Evolutionary conservation across 2,329 filamentous ascomycete genomes (phyloP).

Genomic region (Aspergillus ochraceoroseus): DNA sequence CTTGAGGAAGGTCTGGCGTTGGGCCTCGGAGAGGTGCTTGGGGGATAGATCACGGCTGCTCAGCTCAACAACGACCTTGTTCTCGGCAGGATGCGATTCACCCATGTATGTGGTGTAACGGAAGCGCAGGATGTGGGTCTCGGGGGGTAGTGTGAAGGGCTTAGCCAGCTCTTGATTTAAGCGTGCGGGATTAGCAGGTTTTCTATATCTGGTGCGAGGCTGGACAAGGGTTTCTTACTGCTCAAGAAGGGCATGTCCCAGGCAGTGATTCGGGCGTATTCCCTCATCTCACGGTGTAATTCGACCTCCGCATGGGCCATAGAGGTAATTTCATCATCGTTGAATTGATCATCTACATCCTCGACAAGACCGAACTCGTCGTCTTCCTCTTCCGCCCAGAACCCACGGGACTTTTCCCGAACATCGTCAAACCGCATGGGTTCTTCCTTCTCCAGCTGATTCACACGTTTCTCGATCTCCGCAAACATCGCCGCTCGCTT

Average conservation of each 20-base stretch:
- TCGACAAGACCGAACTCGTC: slow-evolving; percentile 46
- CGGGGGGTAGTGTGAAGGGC: slow-evolving; percentile 67
- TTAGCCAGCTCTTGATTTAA: slow-evolving; percentile 68
- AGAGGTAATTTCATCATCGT: slow-evolving; percentile 77
- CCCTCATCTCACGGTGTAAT: slow-evolving; percentile 77
- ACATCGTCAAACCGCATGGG: slow-evolving; percentile 31
- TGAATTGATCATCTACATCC: slow-evolving; percentile 52
- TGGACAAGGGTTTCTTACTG: slow-evolving; percentile 55
- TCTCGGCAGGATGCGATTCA: slow-evolving; percentile 82
- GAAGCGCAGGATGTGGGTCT: slow-evolving; percentile 73
- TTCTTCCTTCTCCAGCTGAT: slow-evolving; percentile 31
- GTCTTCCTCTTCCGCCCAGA: slow-evolving; percentile 45
- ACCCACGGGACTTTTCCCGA: slow-evolving; percentile 28
- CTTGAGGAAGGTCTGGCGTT: slow-evolving; percentile 79
- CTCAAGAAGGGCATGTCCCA: slow-evolving; percentile 94
- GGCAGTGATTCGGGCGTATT: slow-evolving; percentile 79
- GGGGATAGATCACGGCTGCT: slow-evolving; percentile 63
- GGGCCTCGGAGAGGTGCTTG: slow-evolving; percentile 57
- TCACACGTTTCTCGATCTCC: slow-evolving; percentile 32
- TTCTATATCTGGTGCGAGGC: background rate
- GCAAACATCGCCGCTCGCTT: slow-evolving; percentile 28
- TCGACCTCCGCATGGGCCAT: slow-evolving; percentile 84
- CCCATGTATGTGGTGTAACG: slow-evolving; percentile 96
- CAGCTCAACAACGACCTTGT: slow-evolving; percentile 93
- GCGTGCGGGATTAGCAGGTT: too few species aligned